Evolutionary conservation across 2,329 filamentous ascomycete species (phyloP).

Genomic region (Phyllosticta capitalensis): DNA sequence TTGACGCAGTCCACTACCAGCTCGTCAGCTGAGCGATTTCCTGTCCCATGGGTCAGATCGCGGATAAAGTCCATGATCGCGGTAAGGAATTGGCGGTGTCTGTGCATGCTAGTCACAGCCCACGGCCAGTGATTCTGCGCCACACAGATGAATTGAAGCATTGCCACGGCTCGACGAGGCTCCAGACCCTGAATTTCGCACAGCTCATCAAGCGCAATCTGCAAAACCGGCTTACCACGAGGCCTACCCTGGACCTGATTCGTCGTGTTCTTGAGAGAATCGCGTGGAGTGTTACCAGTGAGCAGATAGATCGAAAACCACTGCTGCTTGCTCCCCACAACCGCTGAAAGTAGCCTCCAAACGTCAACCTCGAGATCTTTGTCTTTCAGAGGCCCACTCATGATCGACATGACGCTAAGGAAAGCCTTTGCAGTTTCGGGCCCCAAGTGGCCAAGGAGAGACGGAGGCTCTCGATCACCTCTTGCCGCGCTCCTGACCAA

Average conservation of each 20-base stretch:
- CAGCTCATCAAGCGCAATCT: conserved; percentile 62
- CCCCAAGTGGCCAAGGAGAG: conserved; percentile 82
- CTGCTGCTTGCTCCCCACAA: conserved; percentile 83
- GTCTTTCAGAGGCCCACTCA: conserved; percentile 67
- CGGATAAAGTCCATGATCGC: conserved; percentile 63
- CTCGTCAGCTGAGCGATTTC: conserved; percentile 4
- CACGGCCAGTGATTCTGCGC: conserved; percentile 95
- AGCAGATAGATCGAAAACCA: conserved; percentile 93
- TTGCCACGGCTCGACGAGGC: conserved; percentile 55
- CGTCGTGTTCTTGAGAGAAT: conserved; percentile 49
- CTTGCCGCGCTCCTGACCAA: conserved; percentile 62
- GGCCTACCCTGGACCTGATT: conserved; percentile 25
- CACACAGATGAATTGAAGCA: conserved; percentile 78
- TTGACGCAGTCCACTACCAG: conserved; percentile 25
- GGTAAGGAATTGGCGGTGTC: conserved; percentile 63
- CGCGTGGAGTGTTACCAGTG: conserved; percentile 74
- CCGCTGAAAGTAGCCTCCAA: conserved; percentile 78
- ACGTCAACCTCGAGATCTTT: conserved; percentile 55
- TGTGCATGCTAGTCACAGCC: conserved; percentile 72
- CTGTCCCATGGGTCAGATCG: conserved; percentile 20
- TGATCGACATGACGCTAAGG: conserved; percentile 62
- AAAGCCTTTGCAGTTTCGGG: conserved; percentile 76
- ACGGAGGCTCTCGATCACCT: conserved; percentile 63
- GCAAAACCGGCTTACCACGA: conserved; percentile 58
- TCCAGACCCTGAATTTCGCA: conserved; percentile 55